These are phyloP conservation scores for Globisporangium camurandrum DNA, from an alignment of 352 stramenopile species.

Conservation along the genomic window DNA sequence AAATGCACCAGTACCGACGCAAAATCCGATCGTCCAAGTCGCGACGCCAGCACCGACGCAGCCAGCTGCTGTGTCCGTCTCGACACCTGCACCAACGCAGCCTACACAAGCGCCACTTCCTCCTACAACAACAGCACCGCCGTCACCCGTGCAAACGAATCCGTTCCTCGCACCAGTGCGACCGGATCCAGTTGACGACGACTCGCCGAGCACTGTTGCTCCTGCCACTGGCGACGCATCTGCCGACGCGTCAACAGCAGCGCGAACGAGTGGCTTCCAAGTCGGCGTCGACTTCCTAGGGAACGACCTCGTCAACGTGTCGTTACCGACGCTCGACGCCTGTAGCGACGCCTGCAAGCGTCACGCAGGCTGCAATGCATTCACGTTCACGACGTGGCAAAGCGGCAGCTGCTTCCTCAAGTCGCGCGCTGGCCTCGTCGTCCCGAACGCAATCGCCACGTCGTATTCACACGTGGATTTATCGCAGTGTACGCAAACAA, in stretches of 20 bases:
- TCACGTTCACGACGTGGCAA: conserved; percentile 22
- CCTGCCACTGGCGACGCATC: not conserved
- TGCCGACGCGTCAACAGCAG: not conserved
- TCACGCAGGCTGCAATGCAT: conserved; percentile 20
- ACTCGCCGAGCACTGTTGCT: conserved; percentile 6
- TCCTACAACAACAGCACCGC: not conserved
- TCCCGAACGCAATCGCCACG: conserved; percentile 11
- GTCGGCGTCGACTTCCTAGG: conserved; percentile 26
- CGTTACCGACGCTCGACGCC: conserved; percentile 7
- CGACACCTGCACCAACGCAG: not conserved
- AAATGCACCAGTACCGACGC: not conserved
- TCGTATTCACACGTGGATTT: conserved; percentile 22
- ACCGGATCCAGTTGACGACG: not conserved
- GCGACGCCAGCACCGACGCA: not conserved
- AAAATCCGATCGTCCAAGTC: not conserved
- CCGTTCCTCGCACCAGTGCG: conserved; percentile 4
- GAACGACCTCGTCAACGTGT: conserved; percentile 21
- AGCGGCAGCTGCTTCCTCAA: conserved; percentile 24
- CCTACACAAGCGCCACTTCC: not conserved
- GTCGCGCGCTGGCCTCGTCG: conserved; percentile 17
- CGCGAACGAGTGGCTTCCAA: conserved; percentile 10
- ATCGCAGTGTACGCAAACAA: conserved; percentile 19
- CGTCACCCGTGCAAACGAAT: not conserved
- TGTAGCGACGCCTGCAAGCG: conserved; percentile 22
- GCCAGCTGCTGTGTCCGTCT: not conserved